phyloP scores from a whole-genome alignment of 257 asterid genomes.

The Solanum acaule region DNA sequence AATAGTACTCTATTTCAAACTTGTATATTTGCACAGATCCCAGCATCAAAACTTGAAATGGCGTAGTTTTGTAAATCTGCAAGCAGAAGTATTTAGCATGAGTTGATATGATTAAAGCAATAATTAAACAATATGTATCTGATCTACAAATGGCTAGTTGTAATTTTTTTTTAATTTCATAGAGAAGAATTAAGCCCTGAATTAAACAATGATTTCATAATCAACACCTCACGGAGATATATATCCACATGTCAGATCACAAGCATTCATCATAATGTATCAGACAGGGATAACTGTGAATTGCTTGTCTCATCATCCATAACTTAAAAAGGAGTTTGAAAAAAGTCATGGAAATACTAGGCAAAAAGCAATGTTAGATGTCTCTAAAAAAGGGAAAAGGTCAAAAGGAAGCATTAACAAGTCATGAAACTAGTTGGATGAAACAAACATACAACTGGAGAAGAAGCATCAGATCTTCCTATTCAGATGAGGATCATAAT shows the following conservation, averaged over 20 bases:
- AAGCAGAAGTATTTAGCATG: background rate
- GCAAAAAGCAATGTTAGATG: background rate
- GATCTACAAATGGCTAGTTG: too few relatives aligned
- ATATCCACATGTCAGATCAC: constrained; percentile 39
- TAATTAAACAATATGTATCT: too few relatives aligned
- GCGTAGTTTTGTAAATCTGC: background rate
- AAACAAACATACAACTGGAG: background rate
- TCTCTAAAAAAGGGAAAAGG: too few relatives aligned
- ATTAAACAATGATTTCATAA: too few relatives aligned
- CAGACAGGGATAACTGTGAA: constrained; percentile 95
- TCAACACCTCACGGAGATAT: too few relatives aligned
- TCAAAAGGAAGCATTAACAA: background rate
- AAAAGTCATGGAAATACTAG: too few relatives aligned
- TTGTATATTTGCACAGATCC: too few relatives aligned
- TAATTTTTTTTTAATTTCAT: too few relatives aligned
- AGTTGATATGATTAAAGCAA: too few relatives aligned
- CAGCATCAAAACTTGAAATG: too few relatives aligned
- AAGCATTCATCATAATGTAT: constrained; percentile 33
- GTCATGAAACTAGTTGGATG: background rate
- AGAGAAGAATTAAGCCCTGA: too few relatives aligned
- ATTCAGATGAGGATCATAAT: constrained; percentile 54
- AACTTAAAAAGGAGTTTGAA: background rate
- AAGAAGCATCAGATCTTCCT: constrained; percentile 86
- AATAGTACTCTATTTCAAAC: background rate
- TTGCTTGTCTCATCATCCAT: constrained; percentile 45